Evolutionary conservation across 1,284 basidiomycete species (phyloP).

Genomic region (Trichosporon sp.): DNA sequence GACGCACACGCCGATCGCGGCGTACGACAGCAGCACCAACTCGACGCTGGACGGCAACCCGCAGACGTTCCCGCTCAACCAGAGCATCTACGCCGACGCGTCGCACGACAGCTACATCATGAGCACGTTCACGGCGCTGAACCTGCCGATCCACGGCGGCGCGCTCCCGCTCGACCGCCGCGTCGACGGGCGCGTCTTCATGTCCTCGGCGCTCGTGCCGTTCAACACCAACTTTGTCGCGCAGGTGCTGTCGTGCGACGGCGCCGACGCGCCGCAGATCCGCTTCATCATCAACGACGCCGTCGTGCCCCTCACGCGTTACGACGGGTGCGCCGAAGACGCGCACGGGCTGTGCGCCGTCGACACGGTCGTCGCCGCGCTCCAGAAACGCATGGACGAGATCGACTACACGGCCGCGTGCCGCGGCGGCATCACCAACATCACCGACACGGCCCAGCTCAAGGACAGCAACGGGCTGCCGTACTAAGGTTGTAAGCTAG

Average conservation of each 20-base stretch:
- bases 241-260: not conserved
- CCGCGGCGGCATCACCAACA: conserved; percentile 7
- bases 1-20: conserved; percentile 7
- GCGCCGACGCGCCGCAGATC: conserved; percentile 13
- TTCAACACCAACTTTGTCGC: conserved; percentile 3
- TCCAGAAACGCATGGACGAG: conserved; percentile 62
- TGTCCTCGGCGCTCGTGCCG: not conserved
- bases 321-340: conserved; percentile 61
- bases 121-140: conserved; percentile 14
- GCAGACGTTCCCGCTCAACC: conserved; percentile 19
- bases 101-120: conserved; percentile 19
- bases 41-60: conserved; percentile 10
- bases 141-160: not conserved
- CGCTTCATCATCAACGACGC: conserved; percentile 35
- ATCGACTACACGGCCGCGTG: conserved; percentile 75
- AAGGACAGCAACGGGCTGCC: conserved; percentile 3
- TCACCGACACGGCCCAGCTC: conserved; percentile 2
- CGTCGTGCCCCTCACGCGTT: conserved; percentile 22
- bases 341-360: conserved; percentile 76
- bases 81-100: conserved; percentile 19
- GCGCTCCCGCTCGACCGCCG: not conserved
- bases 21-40: conserved; percentile 18
- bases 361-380: conserved; percentile 65
- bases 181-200: conserved; percentile 12
- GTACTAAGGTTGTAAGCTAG: not conserved